Evolutionary conservation across 2,329 filamentous ascomycete genomes (phyloP).

Genomic region (Talaromyces amestolkiae): DNA sequence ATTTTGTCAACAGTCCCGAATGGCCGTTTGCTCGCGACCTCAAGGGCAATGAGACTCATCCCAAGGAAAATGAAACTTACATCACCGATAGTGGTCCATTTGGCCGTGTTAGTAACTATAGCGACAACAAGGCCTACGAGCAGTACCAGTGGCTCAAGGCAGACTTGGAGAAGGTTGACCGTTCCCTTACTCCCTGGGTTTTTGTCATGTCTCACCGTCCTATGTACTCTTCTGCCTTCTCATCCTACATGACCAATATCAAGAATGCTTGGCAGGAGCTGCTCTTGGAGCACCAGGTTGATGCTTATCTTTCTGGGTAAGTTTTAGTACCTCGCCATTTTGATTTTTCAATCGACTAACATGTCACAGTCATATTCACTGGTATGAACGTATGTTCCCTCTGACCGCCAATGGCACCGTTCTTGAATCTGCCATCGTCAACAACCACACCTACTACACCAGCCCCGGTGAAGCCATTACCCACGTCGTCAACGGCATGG

Average conservation of each 20-base stretch:
- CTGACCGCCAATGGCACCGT: constrained; percentile 42
- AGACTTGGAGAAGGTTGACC: constrained; percentile 48
- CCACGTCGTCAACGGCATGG: constrained; percentile 54
- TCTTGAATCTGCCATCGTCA: constrained; percentile 41
- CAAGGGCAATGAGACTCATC: constrained; percentile 41
- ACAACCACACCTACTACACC: constrained; percentile 50
- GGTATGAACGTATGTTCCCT: constrained; percentile 47
- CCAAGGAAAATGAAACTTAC: constrained; percentile 45
- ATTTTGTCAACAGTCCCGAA: constrained; percentile 50
- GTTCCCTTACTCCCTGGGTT: constrained; percentile 51
- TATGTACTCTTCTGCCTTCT: constrained; percentile 31
- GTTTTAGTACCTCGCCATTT: constrained; percentile 2
- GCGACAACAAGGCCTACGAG: constrained; percentile 30
- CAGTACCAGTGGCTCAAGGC: constrained; percentile 46
- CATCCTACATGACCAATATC: constrained; percentile 46
- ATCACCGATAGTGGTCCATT: constrained; percentile 53
- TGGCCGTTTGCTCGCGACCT: constrained; percentile 27
- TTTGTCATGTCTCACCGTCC: constrained; percentile 51
- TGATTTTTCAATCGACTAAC: background rate
- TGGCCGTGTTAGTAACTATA: constrained; percentile 23
- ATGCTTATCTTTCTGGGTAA: constrained; percentile 44
- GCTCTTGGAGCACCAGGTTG: constrained; percentile 47
- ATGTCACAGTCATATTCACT: constrained; percentile 44
- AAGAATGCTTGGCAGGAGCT: constrained; percentile 49
- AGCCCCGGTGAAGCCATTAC: constrained; percentile 51